Conservation (phyloP, 1,284 basidiomycete species). For the Rhodotorula sp. region DNA sequence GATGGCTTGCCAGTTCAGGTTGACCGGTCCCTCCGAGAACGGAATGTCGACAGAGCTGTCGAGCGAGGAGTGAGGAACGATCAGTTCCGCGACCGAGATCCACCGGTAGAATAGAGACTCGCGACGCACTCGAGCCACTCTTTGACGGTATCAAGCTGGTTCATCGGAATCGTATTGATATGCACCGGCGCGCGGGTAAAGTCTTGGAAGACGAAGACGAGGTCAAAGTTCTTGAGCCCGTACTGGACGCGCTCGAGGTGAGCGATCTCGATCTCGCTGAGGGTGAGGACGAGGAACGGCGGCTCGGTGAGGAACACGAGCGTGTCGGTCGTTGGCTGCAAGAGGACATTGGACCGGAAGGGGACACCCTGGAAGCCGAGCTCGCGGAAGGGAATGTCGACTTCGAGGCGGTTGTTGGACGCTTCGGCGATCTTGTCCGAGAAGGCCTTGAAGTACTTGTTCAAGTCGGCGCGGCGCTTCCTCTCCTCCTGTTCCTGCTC, state of each 20-base stretch:
- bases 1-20: conserved; percentile 96
- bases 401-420: conserved; percentile 73
- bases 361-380: conserved; percentile 97
- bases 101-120: neutral
- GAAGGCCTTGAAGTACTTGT: conserved; percentile 93
- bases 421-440: conserved; percentile 91
- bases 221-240: conserved; percentile 93
- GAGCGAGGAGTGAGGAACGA: conserved; percentile 3
- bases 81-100: conserved; percentile 2
- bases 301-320: conserved; percentile 92
- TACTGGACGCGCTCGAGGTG: conserved; percentile 97
- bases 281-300: conserved; percentile 93
- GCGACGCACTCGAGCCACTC: conserved; percentile 95
- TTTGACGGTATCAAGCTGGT: conserved; percentile 89
- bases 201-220: conserved; percentile 94
- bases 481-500: conserved; percentile 98
- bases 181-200: conserved; percentile 88
- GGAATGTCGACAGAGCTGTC: conserved; percentile 90
- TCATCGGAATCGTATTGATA: conserved; percentile 90
- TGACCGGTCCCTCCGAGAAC: conserved; percentile 93
- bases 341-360: conserved; percentile 86
- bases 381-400: conserved; percentile 96
- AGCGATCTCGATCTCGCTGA: conserved; percentile 92
- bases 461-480: conserved; percentile 79
- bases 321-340: conserved; percentile 96